These are phyloP conservation scores for Caryopteris hybrid DNA, from an alignment of 305 asterid genomes.

Conservation along the genomic window DNA sequence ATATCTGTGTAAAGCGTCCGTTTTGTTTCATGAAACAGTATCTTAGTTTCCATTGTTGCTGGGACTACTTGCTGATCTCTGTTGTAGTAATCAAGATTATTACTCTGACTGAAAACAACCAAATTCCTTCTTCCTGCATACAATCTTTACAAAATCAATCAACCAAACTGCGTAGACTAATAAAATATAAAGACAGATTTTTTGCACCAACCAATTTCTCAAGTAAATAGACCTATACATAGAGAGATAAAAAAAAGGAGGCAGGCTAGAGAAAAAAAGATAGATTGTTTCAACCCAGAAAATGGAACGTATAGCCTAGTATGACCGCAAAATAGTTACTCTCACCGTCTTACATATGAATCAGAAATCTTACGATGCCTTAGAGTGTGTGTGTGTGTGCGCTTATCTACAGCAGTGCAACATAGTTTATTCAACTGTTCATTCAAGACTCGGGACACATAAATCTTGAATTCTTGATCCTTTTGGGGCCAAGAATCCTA, in stretches of 20 bases:
- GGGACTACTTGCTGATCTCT: conserved; percentile 28
- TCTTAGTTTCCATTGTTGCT: conserved; percentile 46
- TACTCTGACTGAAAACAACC: conserved; percentile 22
- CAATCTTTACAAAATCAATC: conserved; percentile 21
- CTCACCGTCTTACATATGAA: too few relatives aligned
- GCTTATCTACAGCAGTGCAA: too few relatives aligned
- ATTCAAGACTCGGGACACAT: too few relatives aligned
- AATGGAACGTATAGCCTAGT: too few relatives aligned
- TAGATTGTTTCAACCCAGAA: too few relatives aligned
- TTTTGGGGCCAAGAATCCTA: too few relatives aligned
- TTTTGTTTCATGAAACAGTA: conserved; percentile 25
- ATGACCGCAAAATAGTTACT: too few relatives aligned
- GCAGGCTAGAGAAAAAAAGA: background rate
- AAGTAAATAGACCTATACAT: background rate
- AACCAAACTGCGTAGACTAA: conserved; percentile 5
- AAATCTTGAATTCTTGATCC: too few relatives aligned
- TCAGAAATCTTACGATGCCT: too few relatives aligned
- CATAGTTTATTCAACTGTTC: too few relatives aligned
- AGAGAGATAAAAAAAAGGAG: background rate
- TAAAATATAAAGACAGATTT: background rate
- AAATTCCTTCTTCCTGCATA: conserved; percentile 52
- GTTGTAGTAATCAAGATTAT: conserved; percentile 22
- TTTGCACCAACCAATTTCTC: background rate
- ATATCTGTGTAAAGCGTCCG: conserved; percentile 62
- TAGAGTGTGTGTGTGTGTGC: too few relatives aligned